Percentiles rank a stretch among this genome's conserved stretches.
Conservation (phyloP, 345 rosid genomes). For the Salix udensis region DNA sequence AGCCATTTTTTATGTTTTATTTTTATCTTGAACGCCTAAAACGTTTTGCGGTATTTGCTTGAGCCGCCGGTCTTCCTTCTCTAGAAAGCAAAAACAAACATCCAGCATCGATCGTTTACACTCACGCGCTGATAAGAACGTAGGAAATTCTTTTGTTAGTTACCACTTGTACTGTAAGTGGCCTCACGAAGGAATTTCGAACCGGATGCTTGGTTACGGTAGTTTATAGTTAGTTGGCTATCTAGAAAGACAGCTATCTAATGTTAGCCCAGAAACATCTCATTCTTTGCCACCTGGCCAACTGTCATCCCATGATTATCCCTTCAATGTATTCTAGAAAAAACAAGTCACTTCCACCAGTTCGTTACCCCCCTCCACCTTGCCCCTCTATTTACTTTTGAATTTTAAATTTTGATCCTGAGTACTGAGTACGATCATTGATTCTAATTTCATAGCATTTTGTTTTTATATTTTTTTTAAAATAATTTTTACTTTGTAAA, state of each 20-base stretch:
- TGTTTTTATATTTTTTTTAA: no score
- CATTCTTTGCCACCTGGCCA: conserved; percentile 18
- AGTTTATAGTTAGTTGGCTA: conserved; percentile 26
- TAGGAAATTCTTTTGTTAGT: not conserved
- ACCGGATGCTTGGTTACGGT: conserved; percentile 14
- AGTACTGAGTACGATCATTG: no score
- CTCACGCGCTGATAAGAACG: not conserved
- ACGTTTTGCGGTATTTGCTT: not conserved
- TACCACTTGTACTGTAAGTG: not conserved
- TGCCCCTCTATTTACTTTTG: no score
- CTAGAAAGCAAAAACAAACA: not conserved
- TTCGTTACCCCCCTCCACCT: no score
- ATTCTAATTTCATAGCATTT: no score
- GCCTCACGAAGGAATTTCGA: not conserved
- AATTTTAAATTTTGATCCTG: no score
- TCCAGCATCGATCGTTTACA: not conserved
- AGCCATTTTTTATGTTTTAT: not conserved
- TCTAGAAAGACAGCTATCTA: conserved; percentile 22
- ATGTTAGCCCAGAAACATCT: not conserved
- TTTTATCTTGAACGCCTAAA: not conserved
- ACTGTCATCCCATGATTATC: conserved; percentile 1
- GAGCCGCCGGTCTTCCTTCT: not conserved
- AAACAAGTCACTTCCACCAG: no score
- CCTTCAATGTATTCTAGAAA: not conserved
- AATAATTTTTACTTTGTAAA: no score